These are phyloP conservation scores for Anthracocystis panici-leucophaei DNA, from an alignment of 1,284 basidiomycete species.

Conservation along the genomic window DNA sequence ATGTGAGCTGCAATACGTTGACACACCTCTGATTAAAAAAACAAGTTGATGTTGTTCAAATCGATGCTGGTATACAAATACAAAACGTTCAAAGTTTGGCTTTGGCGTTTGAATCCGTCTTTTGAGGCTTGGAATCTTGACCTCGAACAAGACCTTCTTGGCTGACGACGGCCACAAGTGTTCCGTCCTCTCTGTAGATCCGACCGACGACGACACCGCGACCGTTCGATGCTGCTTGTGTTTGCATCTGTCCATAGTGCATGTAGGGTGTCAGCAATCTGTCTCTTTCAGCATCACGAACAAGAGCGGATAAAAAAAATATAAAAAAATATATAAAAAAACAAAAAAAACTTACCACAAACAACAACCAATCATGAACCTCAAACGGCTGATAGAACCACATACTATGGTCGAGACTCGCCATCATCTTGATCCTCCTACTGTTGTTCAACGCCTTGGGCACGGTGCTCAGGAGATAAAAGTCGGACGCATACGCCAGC, in stretches of 20 bases:
- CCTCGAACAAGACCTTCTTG: conserved; percentile 56
- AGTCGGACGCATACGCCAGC: conserved; percentile 63
- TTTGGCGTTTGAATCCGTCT: conserved; percentile 7
- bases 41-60: neutral
- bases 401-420: conserved; percentile 67
- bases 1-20: neutral
- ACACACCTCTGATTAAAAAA: neutral
- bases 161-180: conserved; percentile 61
- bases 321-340: too few relatives aligned
- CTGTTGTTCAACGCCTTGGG: conserved; percentile 57
- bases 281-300: too few relatives aligned
- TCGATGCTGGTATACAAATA: conserved; percentile 4
- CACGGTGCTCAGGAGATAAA: conserved; percentile 62
- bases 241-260: conserved; percentile 55
- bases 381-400: conserved; percentile 66
- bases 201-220: conserved; percentile 63
- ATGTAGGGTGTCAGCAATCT: neutral
- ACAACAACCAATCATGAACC: conserved; percentile 64
- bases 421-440: conserved; percentile 65
- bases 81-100: conserved; percentile 24
- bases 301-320: too few relatives aligned
- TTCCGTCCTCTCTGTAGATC: conserved; percentile 63
- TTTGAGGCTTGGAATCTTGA: conserved; percentile 8
- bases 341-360: conserved; percentile 44
- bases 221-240: conserved; percentile 63